Evolutionary conservation across 495 filamentous ascomycete species (phyloP), one percentile per base, ranked within the genome.

Genomic region (Haplographium delicatum): DNA sequence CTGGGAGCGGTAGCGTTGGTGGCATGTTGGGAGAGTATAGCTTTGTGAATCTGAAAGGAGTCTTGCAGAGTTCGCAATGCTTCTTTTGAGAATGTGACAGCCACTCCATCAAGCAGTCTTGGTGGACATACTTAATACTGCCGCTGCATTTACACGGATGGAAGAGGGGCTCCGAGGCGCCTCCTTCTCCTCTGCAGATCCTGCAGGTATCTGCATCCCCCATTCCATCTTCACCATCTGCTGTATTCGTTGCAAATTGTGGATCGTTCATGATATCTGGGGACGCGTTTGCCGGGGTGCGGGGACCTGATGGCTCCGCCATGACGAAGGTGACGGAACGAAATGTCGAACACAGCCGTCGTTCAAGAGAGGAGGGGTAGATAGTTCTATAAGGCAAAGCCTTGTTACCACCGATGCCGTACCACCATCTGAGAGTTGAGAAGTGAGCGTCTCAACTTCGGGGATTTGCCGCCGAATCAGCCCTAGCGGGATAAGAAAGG

Each of bases 1-100:
- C 72, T 24, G 81, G 77, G 13, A 82, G 71, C 1, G 93, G 94
- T 30, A 99, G 75, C 8, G 73, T 76, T 38, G 79, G 76, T 3
- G 93, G 93, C 94, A 97, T 99, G 53, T 89, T 73, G 7, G 89
- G 88, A 52, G 89, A 78, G 72, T 99, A 99, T 7, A 99, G 78
- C 62, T 99, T 97, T 19, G 93, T 99, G 68, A 99, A 99, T 30
- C 87, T 85, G 65, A 96, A 99, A 1, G 89, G 82, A 18, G 94
- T 99, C 67, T 97, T 97, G 81, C 93, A 99, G 13, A 99, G 81
- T 73, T 99, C 93, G 72, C 93, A 99, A 74, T 97, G 85, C 66
- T 96, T 96, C 79, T 96, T 97, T 65, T 96, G 91, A 1, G 90
- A 95, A 64, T 99, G 93, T 20, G 88, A 86, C 16, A 99, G 72